These are phyloP conservation scores for Aspergillus sclerotioniger DNA, from an alignment of 495 filamentous ascomycete genomes.

Conservation along the genomic window DNA sequence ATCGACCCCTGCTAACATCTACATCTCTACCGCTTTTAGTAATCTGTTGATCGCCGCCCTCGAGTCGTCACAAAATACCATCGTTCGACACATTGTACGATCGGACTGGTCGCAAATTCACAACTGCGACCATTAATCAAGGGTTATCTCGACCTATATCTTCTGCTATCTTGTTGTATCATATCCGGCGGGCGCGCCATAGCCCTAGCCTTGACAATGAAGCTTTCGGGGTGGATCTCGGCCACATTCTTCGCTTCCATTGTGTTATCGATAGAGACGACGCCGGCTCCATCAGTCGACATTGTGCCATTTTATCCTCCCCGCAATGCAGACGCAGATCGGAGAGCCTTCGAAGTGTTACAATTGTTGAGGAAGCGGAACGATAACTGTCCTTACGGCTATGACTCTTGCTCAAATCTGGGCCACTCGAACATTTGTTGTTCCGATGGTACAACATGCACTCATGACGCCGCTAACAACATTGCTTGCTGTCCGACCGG, in stretches of 20 bases:
- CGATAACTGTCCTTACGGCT: constrained; percentile 52
- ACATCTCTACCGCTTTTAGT: constrained; percentile 32
- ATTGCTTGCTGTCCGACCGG: constrained; percentile 65
- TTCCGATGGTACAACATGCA: constrained; percentile 49
- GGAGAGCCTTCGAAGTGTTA: constrained; percentile 39
- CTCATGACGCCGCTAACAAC: constrained; percentile 55
- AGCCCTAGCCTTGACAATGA: constrained; percentile 35
- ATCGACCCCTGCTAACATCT: not conserved
- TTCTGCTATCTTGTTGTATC: not conserved
- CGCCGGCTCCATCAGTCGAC: constrained; percentile 31
- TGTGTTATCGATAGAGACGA: constrained; percentile 32
- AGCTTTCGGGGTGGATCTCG: constrained; percentile 36
- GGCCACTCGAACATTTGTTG: constrained; percentile 58
- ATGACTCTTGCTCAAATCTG: constrained; percentile 49
- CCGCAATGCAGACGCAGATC: constrained; percentile 22
- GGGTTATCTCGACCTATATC: not conserved
- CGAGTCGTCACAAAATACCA: constrained; percentile 3
- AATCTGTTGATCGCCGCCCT: constrained; percentile 39
- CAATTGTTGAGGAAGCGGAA: constrained; percentile 35
- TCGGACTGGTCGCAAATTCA: not conserved
- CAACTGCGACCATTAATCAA: not conserved
- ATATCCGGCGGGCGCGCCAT: constrained; percentile 10
- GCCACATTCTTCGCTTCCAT: constrained; percentile 37
- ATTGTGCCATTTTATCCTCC: constrained; percentile 32
- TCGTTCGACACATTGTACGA: not conserved